These are phyloP conservation scores for Teratosphaeriaceae sp. DNA, from an alignment of 2,329 filamentous ascomycete species.

Conservation along the genomic window DNA sequence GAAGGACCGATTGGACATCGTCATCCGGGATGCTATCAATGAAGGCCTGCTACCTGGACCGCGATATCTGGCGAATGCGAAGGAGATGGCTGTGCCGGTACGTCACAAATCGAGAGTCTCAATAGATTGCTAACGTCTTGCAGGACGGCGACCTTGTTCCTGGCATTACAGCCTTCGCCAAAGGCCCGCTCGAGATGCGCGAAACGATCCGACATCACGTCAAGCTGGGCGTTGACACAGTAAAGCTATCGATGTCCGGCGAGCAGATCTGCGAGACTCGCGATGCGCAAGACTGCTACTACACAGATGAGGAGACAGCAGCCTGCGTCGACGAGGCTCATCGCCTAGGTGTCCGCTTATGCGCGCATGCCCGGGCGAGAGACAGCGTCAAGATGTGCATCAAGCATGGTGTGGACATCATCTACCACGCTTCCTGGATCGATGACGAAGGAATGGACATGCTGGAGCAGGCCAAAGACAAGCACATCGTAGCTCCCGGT, in stretches of 20 bases:
- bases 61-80: slow-evolving; percentile 42
- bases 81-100: slow-evolving; percentile 40
- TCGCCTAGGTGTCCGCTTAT: slow-evolving; percentile 33
- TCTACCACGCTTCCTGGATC: slow-evolving; percentile 43
- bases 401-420: slow-evolving; percentile 41
- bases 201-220: slow-evolving; percentile 23
- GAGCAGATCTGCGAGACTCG: slow-evolving; percentile 26
- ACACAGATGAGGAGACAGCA: slow-evolving; percentile 40
- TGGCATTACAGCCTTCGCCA: slow-evolving; percentile 37
- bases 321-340: slow-evolving; percentile 45
- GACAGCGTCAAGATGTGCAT: slow-evolving; percentile 41
- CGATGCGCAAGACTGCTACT: slow-evolving; percentile 41
- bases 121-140: not conserved
- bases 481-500: slow-evolving; percentile 37
- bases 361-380: slow-evolving; percentile 40
- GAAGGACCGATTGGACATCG: slow-evolving; percentile 41
- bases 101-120: not conserved
- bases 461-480: slow-evolving; percentile 34
- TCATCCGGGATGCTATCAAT: slow-evolving; percentile 45
- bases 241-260: slow-evolving; percentile 28
- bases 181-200: slow-evolving; percentile 24
- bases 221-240: slow-evolving; percentile 29
- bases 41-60: slow-evolving; percentile 43
- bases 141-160: slow-evolving; percentile 38
- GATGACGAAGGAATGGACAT: slow-evolving; percentile 38